Conservation (phyloP, 495 filamentous ascomycete species). For the Penicillium simplicissimum region DNA sequence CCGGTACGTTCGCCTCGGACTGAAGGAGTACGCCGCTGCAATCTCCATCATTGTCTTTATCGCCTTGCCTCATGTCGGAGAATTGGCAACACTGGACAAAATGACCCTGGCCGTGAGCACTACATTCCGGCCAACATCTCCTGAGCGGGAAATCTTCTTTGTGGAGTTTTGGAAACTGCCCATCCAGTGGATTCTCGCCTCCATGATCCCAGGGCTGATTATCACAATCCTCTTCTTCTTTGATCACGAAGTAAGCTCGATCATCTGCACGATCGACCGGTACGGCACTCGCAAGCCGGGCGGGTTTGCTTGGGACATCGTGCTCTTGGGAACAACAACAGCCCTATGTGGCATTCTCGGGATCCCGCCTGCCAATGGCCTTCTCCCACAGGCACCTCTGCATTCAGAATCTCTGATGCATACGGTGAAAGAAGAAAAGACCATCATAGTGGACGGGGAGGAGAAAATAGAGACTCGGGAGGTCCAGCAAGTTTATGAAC, state of each 20-base stretch:
- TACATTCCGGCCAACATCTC: conserved; percentile 59
- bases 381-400: conserved; percentile 68
- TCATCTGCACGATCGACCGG: conserved; percentile 68
- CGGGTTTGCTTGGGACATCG: conserved; percentile 71
- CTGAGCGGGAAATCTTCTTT: conserved; percentile 59
- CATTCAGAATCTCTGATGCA: conserved; percentile 70
- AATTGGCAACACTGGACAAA: conserved; percentile 62
- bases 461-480: conserved; percentile 42
- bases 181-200: conserved; percentile 61
- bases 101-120: conserved; percentile 59
- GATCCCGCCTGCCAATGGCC: conserved; percentile 68
- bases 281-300: conserved; percentile 67
- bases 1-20: conserved; percentile 63
- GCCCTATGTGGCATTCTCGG: conserved; percentile 68
- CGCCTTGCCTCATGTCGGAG: conserved; percentile 64
- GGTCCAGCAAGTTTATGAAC: conserved; percentile 61
- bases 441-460: conserved; percentile 38
- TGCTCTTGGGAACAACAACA: conserved; percentile 67
- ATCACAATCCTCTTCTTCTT: conserved; percentile 74
- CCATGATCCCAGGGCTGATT: conserved; percentile 65
- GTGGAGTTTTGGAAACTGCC: conserved; percentile 68
- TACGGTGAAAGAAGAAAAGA: conserved; percentile 45
- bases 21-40: conserved; percentile 69
- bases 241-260: conserved; percentile 74
- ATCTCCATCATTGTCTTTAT: conserved; percentile 72